A percentile compares a stretch with the other conserved stretches of the same genome.
These are phyloP conservation scores for Triticum dicoccoides DNA, from an alignment of 176 grass and related monocot species.

Conservation along the genomic window DNA sequence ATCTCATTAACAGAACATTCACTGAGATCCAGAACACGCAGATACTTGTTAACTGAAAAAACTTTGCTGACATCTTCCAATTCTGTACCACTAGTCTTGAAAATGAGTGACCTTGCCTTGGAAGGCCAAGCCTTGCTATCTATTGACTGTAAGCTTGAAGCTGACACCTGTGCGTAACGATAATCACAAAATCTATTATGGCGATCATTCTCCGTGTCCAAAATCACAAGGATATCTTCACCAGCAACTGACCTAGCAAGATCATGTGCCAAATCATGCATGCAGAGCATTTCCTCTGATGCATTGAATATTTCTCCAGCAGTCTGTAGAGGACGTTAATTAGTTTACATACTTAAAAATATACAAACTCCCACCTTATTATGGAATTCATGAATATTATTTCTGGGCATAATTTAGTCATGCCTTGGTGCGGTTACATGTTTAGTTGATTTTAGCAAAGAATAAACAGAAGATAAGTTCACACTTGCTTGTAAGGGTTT, in stretches of 20 bases:
- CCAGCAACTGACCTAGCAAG: slow-evolving; percentile 61
- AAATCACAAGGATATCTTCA: slow-evolving; percentile 52
- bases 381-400: neutral
- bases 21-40: slow-evolving; percentile 52
- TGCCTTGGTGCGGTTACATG: neutral
- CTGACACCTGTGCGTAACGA: slow-evolving; percentile 41
- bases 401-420: neutral
- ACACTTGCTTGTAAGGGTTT: neutral
- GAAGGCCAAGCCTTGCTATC: slow-evolving; percentile 38
- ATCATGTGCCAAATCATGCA: slow-evolving; percentile 55
- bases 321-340: slow-evolving; percentile 17
- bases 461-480: slow-evolving; percentile 2
- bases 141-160: slow-evolving; percentile 37
- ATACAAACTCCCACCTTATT: neutral
- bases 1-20: slow-evolving; percentile 38
- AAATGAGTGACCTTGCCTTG: slow-evolving; percentile 48
- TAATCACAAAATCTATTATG: slow-evolving; percentile 36
- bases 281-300: slow-evolving; percentile 39
- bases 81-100: slow-evolving; percentile 26
- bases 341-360: neutral
- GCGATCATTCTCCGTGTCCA: slow-evolving; percentile 32
- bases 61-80: slow-evolving; percentile 36
- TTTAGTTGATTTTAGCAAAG: neutral
- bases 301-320: neutral
- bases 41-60: slow-evolving; percentile 40